Conservation (phyloP, 805 yeast species). For the Lipomyces mesembrius region DNA sequence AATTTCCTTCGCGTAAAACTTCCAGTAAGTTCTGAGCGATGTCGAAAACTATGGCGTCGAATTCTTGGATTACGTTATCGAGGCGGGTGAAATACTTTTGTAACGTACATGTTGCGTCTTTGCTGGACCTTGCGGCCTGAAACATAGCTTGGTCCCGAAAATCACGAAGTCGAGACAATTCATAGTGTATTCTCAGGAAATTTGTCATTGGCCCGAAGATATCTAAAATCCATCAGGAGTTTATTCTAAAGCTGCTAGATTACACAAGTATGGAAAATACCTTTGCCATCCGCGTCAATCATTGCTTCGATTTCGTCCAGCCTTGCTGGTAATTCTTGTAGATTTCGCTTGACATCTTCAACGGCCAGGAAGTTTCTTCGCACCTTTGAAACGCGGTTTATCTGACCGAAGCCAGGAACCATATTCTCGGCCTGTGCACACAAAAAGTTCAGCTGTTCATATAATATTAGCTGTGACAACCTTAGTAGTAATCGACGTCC, state of each 20-base stretch:
- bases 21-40: constrained; percentile 75
- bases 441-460: constrained; percentile 22
- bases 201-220: constrained; percentile 50
- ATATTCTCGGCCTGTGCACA: constrained; percentile 41
- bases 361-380: constrained; percentile 76
- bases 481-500: not conserved
- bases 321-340: constrained; percentile 59
- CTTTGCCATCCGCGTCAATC: constrained; percentile 53
- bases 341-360: constrained; percentile 64
- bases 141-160: constrained; percentile 72
- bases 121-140: constrained; percentile 54
- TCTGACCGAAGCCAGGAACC: constrained; percentile 68
- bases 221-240: constrained; percentile 10
- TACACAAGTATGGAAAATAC: not conserved
- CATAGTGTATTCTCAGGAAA: constrained; percentile 69
- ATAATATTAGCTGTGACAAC: not conserved
- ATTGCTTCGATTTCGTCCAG: constrained; percentile 57
- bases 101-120: constrained; percentile 67
- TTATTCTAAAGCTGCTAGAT: not conserved
- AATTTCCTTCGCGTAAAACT: constrained; percentile 69
- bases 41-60: constrained; percentile 65
- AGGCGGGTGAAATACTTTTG: constrained; percentile 58
- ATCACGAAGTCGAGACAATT: constrained; percentile 72
- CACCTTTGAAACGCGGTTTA: constrained; percentile 59
- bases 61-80: constrained; percentile 56